These are phyloP conservation scores for Mycena alexandri DNA, from an alignment of 768 basidiomycete genomes.

Conservation along the genomic window DNA sequence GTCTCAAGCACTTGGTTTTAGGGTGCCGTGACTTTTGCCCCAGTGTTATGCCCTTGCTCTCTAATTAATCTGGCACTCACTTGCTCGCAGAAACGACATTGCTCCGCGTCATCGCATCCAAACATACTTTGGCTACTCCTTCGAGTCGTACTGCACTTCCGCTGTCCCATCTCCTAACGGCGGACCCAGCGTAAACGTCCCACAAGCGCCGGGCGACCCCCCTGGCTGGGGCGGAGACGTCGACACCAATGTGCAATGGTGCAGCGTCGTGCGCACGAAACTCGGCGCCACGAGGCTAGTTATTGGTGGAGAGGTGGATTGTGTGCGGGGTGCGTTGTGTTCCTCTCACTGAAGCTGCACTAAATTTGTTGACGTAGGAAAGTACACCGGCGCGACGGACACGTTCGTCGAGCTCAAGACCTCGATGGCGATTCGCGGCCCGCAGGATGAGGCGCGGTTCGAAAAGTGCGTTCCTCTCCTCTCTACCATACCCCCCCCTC, in stretches of 20 bases:
- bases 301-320: conserved; percentile 94
- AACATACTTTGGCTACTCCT: conserved; percentile 89
- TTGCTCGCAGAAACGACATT: conserved; percentile 68
- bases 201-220: conserved; percentile 47
- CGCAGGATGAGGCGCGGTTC: conserved; percentile 77
- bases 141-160: conserved; percentile 89
- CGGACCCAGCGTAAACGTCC: conserved; percentile 25
- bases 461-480: conserved; percentile 71
- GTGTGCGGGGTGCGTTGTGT: conserved; percentile 74
- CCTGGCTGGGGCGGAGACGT: conserved; percentile 84
- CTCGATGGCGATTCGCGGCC: conserved; percentile 75
- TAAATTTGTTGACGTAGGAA: conserved; percentile 54
- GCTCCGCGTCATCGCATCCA: conserved; percentile 72
- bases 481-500: conserved; percentile 4
- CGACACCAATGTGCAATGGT: conserved; percentile 92
- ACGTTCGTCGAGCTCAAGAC: conserved; percentile 91
- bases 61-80: not conserved
- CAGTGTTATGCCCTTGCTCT: not conserved
- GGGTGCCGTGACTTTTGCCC: no score
- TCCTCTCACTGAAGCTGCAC: conserved; percentile 3
- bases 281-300: conserved; percentile 78
- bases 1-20: no score
- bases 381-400: conserved; percentile 71
- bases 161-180: conserved; percentile 44
- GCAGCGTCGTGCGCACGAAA: conserved; percentile 88